Evolutionary conservation across 495 filamentous ascomycete species (phyloP), one percentile per base, ranked within the genome.

Genomic region (Podospora didyma): DNA sequence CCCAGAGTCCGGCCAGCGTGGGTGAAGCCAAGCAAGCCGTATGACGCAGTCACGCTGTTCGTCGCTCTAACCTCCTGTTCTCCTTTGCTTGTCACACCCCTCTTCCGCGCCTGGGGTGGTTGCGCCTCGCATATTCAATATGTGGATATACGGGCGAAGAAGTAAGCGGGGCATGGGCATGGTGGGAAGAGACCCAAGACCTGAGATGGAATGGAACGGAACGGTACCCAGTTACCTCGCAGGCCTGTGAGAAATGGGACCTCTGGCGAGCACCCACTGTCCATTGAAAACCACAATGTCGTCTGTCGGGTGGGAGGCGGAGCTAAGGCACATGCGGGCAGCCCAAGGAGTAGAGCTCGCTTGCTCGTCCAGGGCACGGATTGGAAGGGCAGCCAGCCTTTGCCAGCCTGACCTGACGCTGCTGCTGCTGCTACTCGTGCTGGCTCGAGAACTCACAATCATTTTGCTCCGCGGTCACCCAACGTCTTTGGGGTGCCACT

Each of bases 401-500:
- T 4, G 9, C 4, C 26, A 31, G 26, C 4, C 26, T 31, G 26
- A 3, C 9, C 26, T 31, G 26, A 3, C 26, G 26, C 26, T 31
- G 26, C 4, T 9, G 26, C 4, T 31, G 26, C 26, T 3, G 26
- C 26, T 31, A 4, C 26, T 31, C 7, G 16, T 19, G 28, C 19
- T 52, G 49, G 35, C 49, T 52, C 31, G 28, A 42, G 35, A n/a
- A n/a, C 35, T 35, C 51, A 39, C 12, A 4, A 35, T 16, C 22
- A 11, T 48, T 51, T 20, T 19, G 41, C 44, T 49, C 53, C 44
- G 44, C 44, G 57, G 20, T 49, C 44, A 49, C 48, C 53, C 4
- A 14, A 17, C n/a, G 37, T 14, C 12, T 42, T 49, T 57, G 26
- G 58, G 28, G 55, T 51, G 59, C 54, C 49, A 58, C 50, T 49